Evolutionary conservation across 441 rosid genomes (phyloP).

Genomic region (Aquilaria agallochum): DNA sequence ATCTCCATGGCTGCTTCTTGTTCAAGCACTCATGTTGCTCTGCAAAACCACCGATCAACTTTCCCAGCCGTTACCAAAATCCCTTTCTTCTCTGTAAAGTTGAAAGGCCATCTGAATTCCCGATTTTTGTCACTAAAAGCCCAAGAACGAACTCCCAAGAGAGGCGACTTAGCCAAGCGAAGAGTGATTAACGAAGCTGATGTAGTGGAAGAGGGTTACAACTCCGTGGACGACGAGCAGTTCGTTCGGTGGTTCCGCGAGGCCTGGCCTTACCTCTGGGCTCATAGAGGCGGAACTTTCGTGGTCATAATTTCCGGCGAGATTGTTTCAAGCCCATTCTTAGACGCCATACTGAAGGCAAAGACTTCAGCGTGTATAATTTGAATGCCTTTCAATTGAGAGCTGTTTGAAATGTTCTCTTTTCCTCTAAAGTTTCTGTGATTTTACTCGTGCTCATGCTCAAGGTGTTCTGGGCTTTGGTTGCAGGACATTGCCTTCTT

Average conservation of each 20-base stretch:
- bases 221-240: conserved; percentile 43
- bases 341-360: conserved; percentile 79
- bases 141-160: not conserved
- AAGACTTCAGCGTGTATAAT: not conserved
- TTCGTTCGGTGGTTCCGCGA: conserved; percentile 92
- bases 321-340: conserved; percentile 52
- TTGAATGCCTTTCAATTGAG: not conserved
- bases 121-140: conserved; percentile 6
- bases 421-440: not conserved
- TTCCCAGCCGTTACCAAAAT: conserved; percentile 3
- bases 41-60: not conserved
- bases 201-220: conserved; percentile 17
- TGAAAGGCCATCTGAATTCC: conserved; percentile 5
- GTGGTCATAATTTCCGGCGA: conserved; percentile 78
- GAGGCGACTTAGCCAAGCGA: conserved; percentile 22
- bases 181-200: conserved; percentile 29
- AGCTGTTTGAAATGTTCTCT: not conserved
- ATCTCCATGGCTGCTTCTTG: conserved; percentile 21
- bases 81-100: not conserved
- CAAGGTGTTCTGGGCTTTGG: not conserved
- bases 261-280: conserved; percentile 94
- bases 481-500: conserved; percentile 93
- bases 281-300: conserved; percentile 74
- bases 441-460: not conserved
- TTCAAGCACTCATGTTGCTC: conserved; percentile 20